A percentile compares a stretch with the other conserved stretches of the same genome.
Evolutionary conservation across 306 rosid species (phyloP).

Genomic region (Fragaria vesca): DNA sequence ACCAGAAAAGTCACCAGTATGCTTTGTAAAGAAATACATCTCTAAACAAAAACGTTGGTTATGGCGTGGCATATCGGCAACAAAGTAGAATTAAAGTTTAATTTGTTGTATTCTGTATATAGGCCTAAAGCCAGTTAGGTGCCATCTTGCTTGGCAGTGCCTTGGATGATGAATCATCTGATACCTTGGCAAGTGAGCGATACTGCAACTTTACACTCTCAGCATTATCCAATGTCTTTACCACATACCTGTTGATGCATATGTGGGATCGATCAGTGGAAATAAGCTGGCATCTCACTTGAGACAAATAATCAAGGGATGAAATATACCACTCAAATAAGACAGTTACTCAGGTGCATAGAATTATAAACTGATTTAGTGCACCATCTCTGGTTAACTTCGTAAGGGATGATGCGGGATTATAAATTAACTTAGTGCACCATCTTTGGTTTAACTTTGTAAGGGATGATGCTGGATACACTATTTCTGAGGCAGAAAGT

Average conservation of each 20-base stretch:
- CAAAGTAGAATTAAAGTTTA: neutral
- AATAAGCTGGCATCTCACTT: neutral
- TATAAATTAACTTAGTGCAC: no score
- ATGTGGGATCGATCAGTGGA: slow-evolving; percentile 8
- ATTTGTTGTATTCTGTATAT: slow-evolving; percentile 11
- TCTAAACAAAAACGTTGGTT: slow-evolving; percentile 13
- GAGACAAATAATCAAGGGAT: no score
- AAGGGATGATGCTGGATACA: no score
- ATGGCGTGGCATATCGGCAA: slow-evolving; percentile 21
- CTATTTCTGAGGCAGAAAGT: no score
- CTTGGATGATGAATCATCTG: slow-evolving; percentile 55
- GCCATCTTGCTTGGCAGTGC: slow-evolving; percentile 61
- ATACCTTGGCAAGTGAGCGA: slow-evolving; percentile 87
- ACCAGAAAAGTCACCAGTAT: slow-evolving; percentile 15
- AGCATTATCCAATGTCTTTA: slow-evolving; percentile 96
- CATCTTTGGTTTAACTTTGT: no score
- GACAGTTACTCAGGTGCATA: no score
- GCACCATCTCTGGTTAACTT: no score
- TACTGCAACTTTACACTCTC: slow-evolving; percentile 98
- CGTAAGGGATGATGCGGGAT: no score
- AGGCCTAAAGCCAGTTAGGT: slow-evolving; percentile 69
- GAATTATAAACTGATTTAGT: no score
- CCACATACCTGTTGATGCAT: slow-evolving; percentile 71
- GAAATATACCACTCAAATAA: no score
- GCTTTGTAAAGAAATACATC: slow-evolving; percentile 35